A percentile compares a stretch with the other conserved stretches of the same genome.
Evolutionary conservation across 208 protist species (phyloP).

Genomic region (Crithidia thermophila): DNA sequence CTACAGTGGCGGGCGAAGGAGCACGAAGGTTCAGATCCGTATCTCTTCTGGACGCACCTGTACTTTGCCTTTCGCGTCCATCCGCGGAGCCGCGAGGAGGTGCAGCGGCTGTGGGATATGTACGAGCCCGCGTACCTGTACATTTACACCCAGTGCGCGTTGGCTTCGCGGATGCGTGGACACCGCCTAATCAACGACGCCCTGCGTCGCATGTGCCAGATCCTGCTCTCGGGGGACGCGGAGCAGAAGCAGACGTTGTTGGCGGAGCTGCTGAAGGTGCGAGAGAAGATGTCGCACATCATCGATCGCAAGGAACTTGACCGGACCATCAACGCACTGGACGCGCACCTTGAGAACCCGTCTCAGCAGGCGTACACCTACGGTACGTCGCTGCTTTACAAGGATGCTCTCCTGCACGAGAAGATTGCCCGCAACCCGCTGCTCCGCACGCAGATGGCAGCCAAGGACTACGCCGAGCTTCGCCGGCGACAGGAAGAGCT

Average conservation of each 20-base stretch:
- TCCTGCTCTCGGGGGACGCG: slow-evolving; percentile 67
- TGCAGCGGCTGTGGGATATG: slow-evolving; percentile 80
- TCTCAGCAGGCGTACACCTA: slow-evolving; percentile 74
- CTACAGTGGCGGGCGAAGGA: slow-evolving; percentile 78
- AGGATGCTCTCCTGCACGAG: slow-evolving; percentile 63
- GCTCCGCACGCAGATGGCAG: slow-evolving; percentile 63
- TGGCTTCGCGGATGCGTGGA: slow-evolving; percentile 67
- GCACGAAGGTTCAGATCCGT: slow-evolving; percentile 74
- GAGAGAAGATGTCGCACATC: slow-evolving; percentile 83
- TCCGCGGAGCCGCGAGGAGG: slow-evolving; percentile 66
- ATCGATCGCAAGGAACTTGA: slow-evolving; percentile 77
- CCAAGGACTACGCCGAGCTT: slow-evolving; percentile 74
- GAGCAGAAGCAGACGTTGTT: slow-evolving; percentile 65
- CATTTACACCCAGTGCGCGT: slow-evolving; percentile 84
- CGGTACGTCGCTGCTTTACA: slow-evolving; percentile 70
- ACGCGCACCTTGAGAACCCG: slow-evolving; percentile 60
- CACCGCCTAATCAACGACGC: slow-evolving; percentile 83
- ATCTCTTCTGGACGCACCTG: slow-evolving; percentile 87
- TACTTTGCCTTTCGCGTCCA: slow-evolving; percentile 90
- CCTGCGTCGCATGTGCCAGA: slow-evolving; percentile 83
- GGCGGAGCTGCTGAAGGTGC: slow-evolving; percentile 74
- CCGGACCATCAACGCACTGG: slow-evolving; percentile 77
- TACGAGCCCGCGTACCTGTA: slow-evolving; percentile 85
- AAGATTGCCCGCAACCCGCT: slow-evolving; percentile 63
- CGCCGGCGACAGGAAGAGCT: slow-evolving; percentile 56